Percentiles rank a stretch among this genome's conserved stretches.
Conservation (phyloP, 2,329 filamentous ascomycete genomes). For the Aschersonia sp. region DNA sequence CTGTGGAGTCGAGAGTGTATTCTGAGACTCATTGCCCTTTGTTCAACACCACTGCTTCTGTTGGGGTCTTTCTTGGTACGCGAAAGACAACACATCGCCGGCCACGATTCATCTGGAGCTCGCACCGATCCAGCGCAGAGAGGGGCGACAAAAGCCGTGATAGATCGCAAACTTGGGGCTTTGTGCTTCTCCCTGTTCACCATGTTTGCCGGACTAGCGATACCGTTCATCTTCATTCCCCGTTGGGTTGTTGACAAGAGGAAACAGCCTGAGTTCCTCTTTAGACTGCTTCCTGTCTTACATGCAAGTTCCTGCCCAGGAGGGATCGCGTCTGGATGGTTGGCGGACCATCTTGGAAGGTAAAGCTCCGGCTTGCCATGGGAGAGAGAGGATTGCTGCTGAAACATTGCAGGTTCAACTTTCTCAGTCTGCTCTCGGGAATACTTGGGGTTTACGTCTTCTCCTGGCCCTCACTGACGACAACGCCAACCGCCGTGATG, state of each 20-base stretch:
- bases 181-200: slow-evolving; percentile 11
- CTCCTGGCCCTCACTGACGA: slow-evolving; percentile 14
- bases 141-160: slow-evolving; percentile 13
- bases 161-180: slow-evolving; percentile 10
- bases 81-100: slow-evolving; percentile 8
- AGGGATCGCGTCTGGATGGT: slow-evolving; percentile 33
- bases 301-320: slow-evolving; percentile 42
- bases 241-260: slow-evolving; percentile 32
- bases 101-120: slow-evolving; percentile 6
- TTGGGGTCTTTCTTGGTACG: slow-evolving; percentile 14
- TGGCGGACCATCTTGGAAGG: slow-evolving; percentile 35
- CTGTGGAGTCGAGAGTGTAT: too few species aligned
- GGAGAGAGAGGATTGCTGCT: neutral
- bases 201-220: slow-evolving; percentile 14
- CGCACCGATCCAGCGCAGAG: slow-evolving; percentile 3
- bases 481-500: slow-evolving; percentile 6
- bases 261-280: neutral
- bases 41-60: slow-evolving; percentile 12
- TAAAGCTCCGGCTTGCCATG: slow-evolving; percentile 1
- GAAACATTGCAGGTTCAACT: slow-evolving; percentile 22
- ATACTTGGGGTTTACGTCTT: slow-evolving; percentile 14
- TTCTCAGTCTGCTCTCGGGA: slow-evolving; percentile 11
- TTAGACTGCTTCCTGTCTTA: slow-evolving; percentile 38
- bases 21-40: slow-evolving; percentile 6
- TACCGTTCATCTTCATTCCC: slow-evolving; percentile 21